Base-by-base conservation (phyloP, 1,284 basidiomycete species). In the Papiliotrema laurentii region DNA sequence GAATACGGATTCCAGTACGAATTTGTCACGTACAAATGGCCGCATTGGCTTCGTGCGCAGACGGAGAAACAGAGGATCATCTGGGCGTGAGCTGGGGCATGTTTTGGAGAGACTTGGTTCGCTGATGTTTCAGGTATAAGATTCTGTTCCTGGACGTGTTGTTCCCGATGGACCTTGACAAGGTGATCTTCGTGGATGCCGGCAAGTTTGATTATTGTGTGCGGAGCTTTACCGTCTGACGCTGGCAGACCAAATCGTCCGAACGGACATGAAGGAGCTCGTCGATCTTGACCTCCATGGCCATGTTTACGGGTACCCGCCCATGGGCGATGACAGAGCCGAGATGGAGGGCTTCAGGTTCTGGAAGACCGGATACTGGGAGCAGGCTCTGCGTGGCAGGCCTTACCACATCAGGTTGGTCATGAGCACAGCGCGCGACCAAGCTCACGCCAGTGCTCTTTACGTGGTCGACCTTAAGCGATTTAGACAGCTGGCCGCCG, bases 291-390 rank as follows among this genome's bases (percentile, higher is more conserved):
- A 98, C 68, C 76, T 98, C 11, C 81, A 90, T 36, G 92, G 92
- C 0, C 87, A 87, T 0, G 90, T 92, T 0, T 96, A 96, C 61
- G 92, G 85, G 0, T 97, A 96, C 64, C 89, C 93, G 0, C 94
- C 94, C 0, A 98, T 98, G 94, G 94, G 94, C 4, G 85, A 96
- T 63, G 91, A 96, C 66, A 86, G 92, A 53, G 72, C 78, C 25
- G 96, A 96, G 46, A 94, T 97, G 87, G 94, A 97, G 70, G 91
- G 91, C 0, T 97, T 92, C 78, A 79, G 94, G 19, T 97, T 98
- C 78, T 98, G 94, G 94, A 96, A 97, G 76, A 86, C 84, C 4
- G 92, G 89, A 0, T 94, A 94, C 69, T 94, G 91, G 92, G 84
- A 81, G 60, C 84, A 93, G 35, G 89, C 88, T 64, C 74, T 96